Evolutionary conservation across 352 stramenopile species (phyloP).

Genomic region (Globisporangium heterothallicum): DNA sequence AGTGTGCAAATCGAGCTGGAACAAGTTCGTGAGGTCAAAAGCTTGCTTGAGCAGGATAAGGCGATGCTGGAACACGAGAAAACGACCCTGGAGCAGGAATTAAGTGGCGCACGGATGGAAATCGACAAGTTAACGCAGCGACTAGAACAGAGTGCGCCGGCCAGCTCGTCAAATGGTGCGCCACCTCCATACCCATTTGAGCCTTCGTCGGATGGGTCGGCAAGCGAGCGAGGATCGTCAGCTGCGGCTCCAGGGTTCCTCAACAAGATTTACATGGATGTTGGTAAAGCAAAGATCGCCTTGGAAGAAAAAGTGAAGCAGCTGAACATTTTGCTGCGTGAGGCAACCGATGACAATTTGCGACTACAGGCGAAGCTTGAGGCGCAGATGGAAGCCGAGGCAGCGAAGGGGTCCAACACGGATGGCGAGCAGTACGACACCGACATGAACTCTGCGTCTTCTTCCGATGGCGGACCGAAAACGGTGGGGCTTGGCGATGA

Average conservation of each 20-base stretch:
- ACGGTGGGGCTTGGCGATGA: slow-evolving; percentile 18
- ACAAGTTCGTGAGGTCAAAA: slow-evolving; percentile 20
- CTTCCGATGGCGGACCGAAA: slow-evolving; percentile 6
- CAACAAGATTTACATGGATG: slow-evolving; percentile 77
- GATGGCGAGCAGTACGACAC: slow-evolving; percentile 3
- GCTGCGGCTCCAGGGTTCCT: slow-evolving; percentile 39
- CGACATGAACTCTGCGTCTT: not conserved
- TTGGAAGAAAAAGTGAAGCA: slow-evolving; percentile 69
- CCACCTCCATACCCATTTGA: slow-evolving; percentile 10
- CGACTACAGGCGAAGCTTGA: slow-evolving; percentile 22
- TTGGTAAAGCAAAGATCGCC: slow-evolving; percentile 70
- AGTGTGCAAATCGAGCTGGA: slow-evolving; percentile 32
- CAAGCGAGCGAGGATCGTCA: slow-evolving; percentile 9
- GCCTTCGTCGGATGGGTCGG: not conserved
- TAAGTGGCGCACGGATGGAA: slow-evolving; percentile 31
- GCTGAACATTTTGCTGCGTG: slow-evolving; percentile 36
- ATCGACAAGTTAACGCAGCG: slow-evolving; percentile 26
- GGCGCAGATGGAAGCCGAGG: slow-evolving; percentile 1
- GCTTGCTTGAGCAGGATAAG: slow-evolving; percentile 22
- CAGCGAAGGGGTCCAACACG: not conserved
- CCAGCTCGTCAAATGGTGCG: not conserved
- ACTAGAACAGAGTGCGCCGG: slow-evolving; percentile 17
- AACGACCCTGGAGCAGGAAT: slow-evolving; percentile 27
- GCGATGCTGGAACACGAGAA: slow-evolving; percentile 17
- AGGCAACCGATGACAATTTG: slow-evolving; percentile 46